Evolutionary conservation across 179 eudicot genomes (phyloP).

Genomic region (Gypsophila paniculata): DNA sequence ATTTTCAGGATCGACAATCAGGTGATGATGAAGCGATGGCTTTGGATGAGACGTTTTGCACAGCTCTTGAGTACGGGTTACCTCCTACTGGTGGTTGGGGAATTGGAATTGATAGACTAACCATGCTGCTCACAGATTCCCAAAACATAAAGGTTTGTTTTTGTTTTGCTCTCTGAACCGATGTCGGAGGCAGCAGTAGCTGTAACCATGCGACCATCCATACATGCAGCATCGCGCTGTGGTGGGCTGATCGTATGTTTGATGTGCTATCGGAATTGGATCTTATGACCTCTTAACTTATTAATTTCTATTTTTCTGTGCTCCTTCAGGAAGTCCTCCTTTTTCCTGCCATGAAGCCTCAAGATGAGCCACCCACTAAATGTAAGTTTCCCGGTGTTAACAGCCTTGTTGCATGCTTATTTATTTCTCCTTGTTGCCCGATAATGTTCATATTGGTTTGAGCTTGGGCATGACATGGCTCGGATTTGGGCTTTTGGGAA

Average conservation of each 20-base stretch:
- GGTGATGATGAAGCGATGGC: conserved; percentile 99
- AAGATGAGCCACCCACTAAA: conserved; percentile 68
- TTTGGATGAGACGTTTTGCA: conserved; percentile 82
- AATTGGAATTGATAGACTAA: conserved; percentile 76
- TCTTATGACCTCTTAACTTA: neutral
- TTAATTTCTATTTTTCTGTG: neutral
- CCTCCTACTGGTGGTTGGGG: conserved; percentile 99
- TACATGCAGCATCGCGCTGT: neutral
- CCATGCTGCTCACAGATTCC: conserved; percentile 88
- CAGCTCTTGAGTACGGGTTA: conserved; percentile 81
- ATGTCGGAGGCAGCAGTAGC: neutral
- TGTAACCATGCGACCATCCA: neutral
- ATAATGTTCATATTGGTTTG: neutral
- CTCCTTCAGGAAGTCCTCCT: conserved; percentile 74
- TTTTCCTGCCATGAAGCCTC: conserved; percentile 96
- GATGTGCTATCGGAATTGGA: neutral
- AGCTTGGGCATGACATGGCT: neutral
- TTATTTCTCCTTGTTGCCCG: neutral
- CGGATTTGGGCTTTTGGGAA: too few species aligned
- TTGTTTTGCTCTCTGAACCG: neutral
- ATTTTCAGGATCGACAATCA: conserved; percentile 72
- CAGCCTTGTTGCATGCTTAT: neutral
- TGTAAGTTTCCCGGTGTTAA: conserved; percentile 24
- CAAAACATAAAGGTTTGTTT: conserved; percentile 78
- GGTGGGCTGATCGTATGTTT: neutral